Evolutionary conservation across 305 asterid species (phyloP).

Genomic region (Coffea humblotiana): DNA sequence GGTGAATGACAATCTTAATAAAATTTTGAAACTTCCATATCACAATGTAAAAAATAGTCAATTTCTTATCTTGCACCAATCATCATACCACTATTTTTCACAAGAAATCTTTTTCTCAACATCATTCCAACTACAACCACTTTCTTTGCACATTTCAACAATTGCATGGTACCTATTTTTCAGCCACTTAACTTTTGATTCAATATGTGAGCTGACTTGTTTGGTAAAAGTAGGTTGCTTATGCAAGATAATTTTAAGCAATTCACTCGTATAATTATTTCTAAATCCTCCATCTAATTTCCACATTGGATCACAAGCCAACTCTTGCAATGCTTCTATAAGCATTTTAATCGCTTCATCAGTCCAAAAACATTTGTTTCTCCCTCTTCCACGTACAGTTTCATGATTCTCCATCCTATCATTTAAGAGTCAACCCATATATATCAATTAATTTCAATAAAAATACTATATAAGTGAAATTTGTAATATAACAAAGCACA

Average conservation of each 20-base stretch:
- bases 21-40: too few relatives aligned
- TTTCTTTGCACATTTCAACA: not conserved
- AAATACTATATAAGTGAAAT: too few relatives aligned
- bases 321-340: not conserved
- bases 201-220: not conserved
- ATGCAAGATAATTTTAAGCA: not conserved
- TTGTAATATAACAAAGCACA: too few relatives aligned
- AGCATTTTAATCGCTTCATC: not conserved
- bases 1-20: not conserved
- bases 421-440: not conserved
- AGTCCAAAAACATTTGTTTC: not conserved
- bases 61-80: not conserved
- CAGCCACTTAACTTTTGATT: not conserved
- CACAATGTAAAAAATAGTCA: not conserved
- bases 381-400: not conserved
- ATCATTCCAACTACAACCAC: not conserved
- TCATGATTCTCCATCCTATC: not conserved
- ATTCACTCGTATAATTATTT: not conserved
- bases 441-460: not conserved
- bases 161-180: not conserved
- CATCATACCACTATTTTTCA: not conserved
- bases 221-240: not conserved
- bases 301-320: not conserved
- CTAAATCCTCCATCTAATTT: not conserved
- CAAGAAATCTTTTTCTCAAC: not conserved